Evolutionary conservation across 1,284 basidiomycete species (phyloP).

Genomic region (Ustilago shanxiensis): DNA sequence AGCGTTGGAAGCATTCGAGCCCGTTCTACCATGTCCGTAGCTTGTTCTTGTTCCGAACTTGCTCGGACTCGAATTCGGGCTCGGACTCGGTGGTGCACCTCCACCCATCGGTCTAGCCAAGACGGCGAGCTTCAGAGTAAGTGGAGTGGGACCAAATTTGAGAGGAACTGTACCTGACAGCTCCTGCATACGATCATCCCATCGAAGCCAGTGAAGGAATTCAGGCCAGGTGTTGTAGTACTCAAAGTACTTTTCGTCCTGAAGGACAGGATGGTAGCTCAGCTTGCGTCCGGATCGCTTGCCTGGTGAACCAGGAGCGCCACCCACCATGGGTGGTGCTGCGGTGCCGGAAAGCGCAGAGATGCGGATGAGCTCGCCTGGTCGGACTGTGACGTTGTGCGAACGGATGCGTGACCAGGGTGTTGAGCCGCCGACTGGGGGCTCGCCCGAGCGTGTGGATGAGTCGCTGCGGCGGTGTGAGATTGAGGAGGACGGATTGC

Average conservation of each 20-base stretch:
- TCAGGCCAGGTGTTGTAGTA: slow-evolving; percentile 60
- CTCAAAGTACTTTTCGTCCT: slow-evolving; percentile 59
- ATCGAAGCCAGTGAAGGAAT: slow-evolving; percentile 64
- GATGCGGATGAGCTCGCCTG: slow-evolving; percentile 54
- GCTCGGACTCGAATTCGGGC: slow-evolving; percentile 26
- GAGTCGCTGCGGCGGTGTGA: slow-evolving; percentile 37
- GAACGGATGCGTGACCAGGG: slow-evolving; percentile 35
- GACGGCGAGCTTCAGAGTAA: slow-evolving; percentile 43
- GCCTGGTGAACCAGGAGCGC: slow-evolving; percentile 59
- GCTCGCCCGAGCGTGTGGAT: slow-evolving; percentile 24
- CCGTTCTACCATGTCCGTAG: slow-evolving; percentile 19
- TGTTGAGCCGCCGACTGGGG: slow-evolving; percentile 13
- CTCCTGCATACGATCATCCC: slow-evolving; percentile 59
- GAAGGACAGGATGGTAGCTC: slow-evolving; percentile 55
- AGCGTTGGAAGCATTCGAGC: slow-evolving; percentile 23
- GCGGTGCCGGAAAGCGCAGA: slow-evolving; percentile 47
- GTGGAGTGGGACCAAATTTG: slow-evolving; percentile 46
- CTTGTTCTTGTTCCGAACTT: slow-evolving; percentile 26
- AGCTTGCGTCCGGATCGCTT: slow-evolving; percentile 52
- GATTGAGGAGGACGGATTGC: slow-evolving; percentile 22
- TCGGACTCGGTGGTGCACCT: slow-evolving; percentile 32
- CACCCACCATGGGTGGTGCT: slow-evolving; percentile 57
- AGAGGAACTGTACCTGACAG: slow-evolving; percentile 58
- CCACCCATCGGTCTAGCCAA: slow-evolving; percentile 24
- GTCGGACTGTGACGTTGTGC: slow-evolving; percentile 24